A percentile compares a stretch with the other conserved stretches of the same genome.
These are phyloP conservation scores for Melanomma pulvis-pyrius DNA, from an alignment of 495 filamentous ascomycete species.

Conservation along the genomic window DNA sequence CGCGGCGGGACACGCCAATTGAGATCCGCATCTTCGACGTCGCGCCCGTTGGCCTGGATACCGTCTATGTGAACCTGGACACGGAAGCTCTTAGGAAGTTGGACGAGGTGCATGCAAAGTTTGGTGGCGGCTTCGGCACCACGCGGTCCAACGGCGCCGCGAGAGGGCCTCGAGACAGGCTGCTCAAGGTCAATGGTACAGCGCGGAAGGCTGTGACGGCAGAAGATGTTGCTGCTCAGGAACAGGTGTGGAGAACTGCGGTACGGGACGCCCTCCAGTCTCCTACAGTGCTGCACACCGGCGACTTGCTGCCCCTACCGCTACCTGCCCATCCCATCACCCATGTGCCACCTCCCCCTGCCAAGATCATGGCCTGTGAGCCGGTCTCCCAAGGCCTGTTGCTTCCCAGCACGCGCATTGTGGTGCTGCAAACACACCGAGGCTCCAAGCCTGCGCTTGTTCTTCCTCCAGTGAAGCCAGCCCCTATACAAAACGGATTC, in stretches of 20 bases:
- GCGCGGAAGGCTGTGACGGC: constrained; percentile 4
- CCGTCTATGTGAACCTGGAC: constrained; percentile 82
- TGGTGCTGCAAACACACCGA: constrained; percentile 62
- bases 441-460: constrained; percentile 45
- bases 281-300: constrained; percentile 76
- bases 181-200: constrained; percentile 28
- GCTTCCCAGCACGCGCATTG: constrained; percentile 65
- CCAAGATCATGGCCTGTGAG: constrained; percentile 65
- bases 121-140: constrained; percentile 61
- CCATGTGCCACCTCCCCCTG: constrained; percentile 78
- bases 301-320: constrained; percentile 81
- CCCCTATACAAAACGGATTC: constrained; percentile 59
- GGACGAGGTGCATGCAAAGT: constrained; percentile 64
- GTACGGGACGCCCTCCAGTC: constrained; percentile 71
- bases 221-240: constrained; percentile 46
- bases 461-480: constrained; percentile 47
- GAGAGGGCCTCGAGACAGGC: constrained; percentile 41
- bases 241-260: constrained; percentile 73
- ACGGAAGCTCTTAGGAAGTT: constrained; percentile 67
- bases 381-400: constrained; percentile 85
- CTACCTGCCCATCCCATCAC: constrained; percentile 87
- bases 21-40: constrained; percentile 84
- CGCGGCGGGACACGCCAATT: constrained; percentile 52
- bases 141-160: constrained; percentile 44
- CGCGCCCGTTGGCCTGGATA: constrained; percentile 75